Conservation (phyloP, 495 filamentous ascomycete genomes). For the Choiromyces venosus region DNA sequence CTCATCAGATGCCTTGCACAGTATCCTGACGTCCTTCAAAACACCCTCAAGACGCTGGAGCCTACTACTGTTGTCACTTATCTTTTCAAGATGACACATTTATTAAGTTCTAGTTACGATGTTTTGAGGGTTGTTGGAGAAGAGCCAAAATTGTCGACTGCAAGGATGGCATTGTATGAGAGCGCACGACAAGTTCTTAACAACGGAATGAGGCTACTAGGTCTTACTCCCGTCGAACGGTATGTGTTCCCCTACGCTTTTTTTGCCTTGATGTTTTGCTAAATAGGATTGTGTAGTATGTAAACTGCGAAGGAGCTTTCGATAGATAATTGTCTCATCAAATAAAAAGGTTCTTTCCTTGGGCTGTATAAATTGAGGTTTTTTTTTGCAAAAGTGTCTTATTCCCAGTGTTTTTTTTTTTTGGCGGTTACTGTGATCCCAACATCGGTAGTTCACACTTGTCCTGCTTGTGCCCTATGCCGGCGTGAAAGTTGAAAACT, state of each 20-base stretch:
- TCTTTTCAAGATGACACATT: slow-evolving; percentile 83
- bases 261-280: not conserved
- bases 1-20: slow-evolving; percentile 58
- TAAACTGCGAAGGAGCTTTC: not conserved
- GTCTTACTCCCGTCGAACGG: slow-evolving; percentile 69
- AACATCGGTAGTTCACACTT: not conserved
- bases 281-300: not conserved
- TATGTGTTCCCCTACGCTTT: not conserved
- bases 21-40: slow-evolving; percentile 60
- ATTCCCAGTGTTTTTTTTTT: not conserved
- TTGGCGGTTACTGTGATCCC: not conserved
- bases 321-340: not conserved
- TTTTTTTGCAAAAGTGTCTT: not conserved
- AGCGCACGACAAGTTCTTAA: slow-evolving; percentile 68
- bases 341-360: not conserved
- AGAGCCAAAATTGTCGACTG: slow-evolving; percentile 63
- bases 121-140: slow-evolving; percentile 72
- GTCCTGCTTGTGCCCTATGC: not conserved
- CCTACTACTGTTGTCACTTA: slow-evolving; percentile 68
- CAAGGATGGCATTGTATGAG: slow-evolving; percentile 77
- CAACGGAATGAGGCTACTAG: slow-evolving; percentile 80
- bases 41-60: slow-evolving; percentile 60
- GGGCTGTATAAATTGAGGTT: not conserved
- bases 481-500: not conserved
- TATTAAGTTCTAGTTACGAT: slow-evolving; percentile 76